Evolutionary conservation across 352 stramenopile species (phyloP).

Genomic region (Pythium apleroticum): DNA sequence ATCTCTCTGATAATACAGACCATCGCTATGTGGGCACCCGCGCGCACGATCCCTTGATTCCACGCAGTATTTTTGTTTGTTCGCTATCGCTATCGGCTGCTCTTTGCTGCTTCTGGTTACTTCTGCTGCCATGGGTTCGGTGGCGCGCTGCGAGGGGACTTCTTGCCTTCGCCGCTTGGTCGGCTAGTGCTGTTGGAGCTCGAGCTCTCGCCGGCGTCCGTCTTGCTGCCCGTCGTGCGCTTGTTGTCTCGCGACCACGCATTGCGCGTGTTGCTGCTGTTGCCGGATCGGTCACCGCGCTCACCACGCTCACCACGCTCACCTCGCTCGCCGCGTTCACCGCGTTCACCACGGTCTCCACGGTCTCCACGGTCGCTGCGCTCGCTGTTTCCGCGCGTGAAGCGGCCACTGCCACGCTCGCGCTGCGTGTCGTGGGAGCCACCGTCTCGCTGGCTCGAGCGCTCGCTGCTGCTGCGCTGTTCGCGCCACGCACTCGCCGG

Average conservation of each 20-base stretch:
- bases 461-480: constrained; percentile 23
- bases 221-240: constrained; percentile 48
- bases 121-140: constrained; percentile 40
- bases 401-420: constrained; percentile 37
- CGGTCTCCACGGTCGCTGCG: constrained; percentile 20
- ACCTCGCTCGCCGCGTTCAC: constrained; percentile 9
- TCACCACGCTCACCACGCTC: constrained; percentile 5
- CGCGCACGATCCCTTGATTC: neutral
- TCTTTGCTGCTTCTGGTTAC: constrained; percentile 6
- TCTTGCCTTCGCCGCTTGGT: constrained; percentile 37
- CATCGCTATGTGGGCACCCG: neutral
- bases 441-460: constrained; percentile 21
- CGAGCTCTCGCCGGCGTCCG: constrained; percentile 25
- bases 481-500: constrained; percentile 16
- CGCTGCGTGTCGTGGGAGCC: constrained; percentile 1
- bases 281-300: neutral
- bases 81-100: constrained; percentile 15
- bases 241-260: constrained; percentile 64
- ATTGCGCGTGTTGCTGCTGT: constrained; percentile 37
- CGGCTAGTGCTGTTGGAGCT: constrained; percentile 34
- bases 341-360: constrained; percentile 17
- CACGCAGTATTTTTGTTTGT: neutral
- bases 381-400: constrained; percentile 28
- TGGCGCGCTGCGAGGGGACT: constrained; percentile 21
- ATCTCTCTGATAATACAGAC: no score